These are phyloP conservation scores for Stephanodiscus minutulus DNA, from an alignment of 108 stramenopile species.

Conservation along the genomic window DNA sequence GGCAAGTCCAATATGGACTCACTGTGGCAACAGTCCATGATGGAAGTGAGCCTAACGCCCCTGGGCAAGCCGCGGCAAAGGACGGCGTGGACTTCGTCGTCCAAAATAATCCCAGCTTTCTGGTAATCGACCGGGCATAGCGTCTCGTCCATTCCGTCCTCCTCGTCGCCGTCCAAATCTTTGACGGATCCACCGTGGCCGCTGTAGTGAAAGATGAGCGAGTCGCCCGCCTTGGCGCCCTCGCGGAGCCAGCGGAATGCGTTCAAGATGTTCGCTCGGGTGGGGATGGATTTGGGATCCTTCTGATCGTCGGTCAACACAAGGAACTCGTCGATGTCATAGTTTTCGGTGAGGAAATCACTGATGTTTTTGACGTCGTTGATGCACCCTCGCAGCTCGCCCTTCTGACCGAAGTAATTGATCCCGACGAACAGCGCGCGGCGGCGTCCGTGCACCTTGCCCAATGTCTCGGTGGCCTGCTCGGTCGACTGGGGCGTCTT, in stretches of 20 bases:
- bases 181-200: constrained; percentile 61
- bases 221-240: constrained; percentile 43
- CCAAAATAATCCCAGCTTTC: constrained; percentile 55
- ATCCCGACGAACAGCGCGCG: constrained; percentile 38
- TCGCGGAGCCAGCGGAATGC: constrained; percentile 29
- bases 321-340: constrained; percentile 17
- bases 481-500: constrained; percentile 13
- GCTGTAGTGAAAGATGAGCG: constrained; percentile 62
- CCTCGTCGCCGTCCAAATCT: constrained; percentile 50
- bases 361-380: constrained; percentile 49
- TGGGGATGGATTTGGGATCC: constrained; percentile 17
- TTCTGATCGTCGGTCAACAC: constrained; percentile 40
- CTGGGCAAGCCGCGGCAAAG: constrained; percentile 59
- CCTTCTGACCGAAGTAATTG: constrained; percentile 44
- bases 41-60: constrained; percentile 54
- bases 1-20: constrained; percentile 57
- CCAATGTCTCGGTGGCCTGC: constrained; percentile 5
- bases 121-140: constrained; percentile 69
- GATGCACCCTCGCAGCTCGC: constrained; percentile 37
- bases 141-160: constrained; percentile 67
- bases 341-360: constrained; percentile 19
- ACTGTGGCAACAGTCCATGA: constrained; percentile 81
- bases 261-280: constrained; percentile 27
- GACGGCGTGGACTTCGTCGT: constrained; percentile 55
- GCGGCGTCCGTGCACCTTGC: neutral